Evolutionary conservation across 208 protist genomes (phyloP), one percentile per base, ranked within the genome.

Genomic region (Wallacemonas sp.): DNA sequence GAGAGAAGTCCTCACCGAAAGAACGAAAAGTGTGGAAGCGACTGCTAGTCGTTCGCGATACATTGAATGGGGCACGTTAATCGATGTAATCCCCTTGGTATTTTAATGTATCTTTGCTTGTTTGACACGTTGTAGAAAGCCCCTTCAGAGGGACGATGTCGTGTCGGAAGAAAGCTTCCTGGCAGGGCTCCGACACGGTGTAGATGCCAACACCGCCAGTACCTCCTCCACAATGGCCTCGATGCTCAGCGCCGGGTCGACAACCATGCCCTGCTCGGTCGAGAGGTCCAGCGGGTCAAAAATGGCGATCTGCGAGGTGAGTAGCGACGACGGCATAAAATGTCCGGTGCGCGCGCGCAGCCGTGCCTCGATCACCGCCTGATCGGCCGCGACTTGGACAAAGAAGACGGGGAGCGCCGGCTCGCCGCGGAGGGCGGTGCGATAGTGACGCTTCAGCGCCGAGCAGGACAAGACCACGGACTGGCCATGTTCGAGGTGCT

Each of bases 401-500:
- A 95, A 91, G 49, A 82, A 91, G 16, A 86, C 55, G 20, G 61
- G 33, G 7, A 66, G 57, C 28, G 65, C 16, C 36, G 46, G n/a
- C 39, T 5, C 55, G 11, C 75, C 72, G 20, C 81, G 74, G 22
- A 94, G 72, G 5, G 82, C 45, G 39, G 92, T 82, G 18, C 89
- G 74, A 50, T 95, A 95, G 20, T 31, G 3, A 10, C 72, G 61
- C 31, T 74, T 79, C 42, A 95, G 67, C 2, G 84, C 87, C 11
- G 84, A 91, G 71, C 86, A 93, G 3, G 86, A 67, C 3, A 95
- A 63, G 8, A 92, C 84, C 0, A 91, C 69, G 29, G 57, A 38
- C 8, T 31, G 25, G 0, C 72, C 68, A 36, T 71, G 36, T 0
- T 10, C 11, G 4, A 59, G 41, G n/a, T 45, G 61, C 10, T 63